Evolutionary conservation across 2,329 filamentous ascomycete genomes (phyloP), one percentile per base, ranked within the genome.

Genomic region (Beauveria bassiana): DNA sequence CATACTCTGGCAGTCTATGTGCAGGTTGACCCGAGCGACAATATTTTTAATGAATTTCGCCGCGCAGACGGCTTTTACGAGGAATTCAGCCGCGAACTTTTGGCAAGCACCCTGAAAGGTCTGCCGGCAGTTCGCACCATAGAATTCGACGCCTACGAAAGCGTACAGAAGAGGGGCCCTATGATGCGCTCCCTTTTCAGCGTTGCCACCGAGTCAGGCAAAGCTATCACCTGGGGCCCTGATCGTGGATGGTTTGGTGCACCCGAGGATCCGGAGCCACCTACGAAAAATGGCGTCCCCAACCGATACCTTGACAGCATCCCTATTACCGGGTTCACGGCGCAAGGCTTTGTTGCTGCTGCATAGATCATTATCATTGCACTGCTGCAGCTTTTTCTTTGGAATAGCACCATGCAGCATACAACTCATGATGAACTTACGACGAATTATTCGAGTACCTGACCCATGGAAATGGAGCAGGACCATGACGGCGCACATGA

Each of bases 61-160:
- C 80, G 81, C 28, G 79, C 80, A 1, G 81, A 86, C 28, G 83
- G 86, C 1, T 91, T 89, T 65, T 93, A 90, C 69, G 89, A 90
- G 63, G 73, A 72, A 5, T 92, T 91, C 68, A 86, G 82, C 28
- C 75, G 79, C 12, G 74, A 76, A 1, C 73, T 92, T 31, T 70
- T 92, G 7, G 72, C 74, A 4, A 77, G 75, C 8, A 78, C 91
- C 3, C 68, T 91, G 2, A 74, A 77, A 1, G 78, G 79, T 60
- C 72, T 89, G 62, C 84, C 86, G 0, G 79, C 76, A 43, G 70
- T 90, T 2, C 69, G 79, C 9, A 75, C 77, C 1, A 77, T 92
- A 22, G 82, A 90, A 67, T 89, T 93, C 64, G 89, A 93, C 71
- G 89, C 82, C 0, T 90, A 81, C 70, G 74, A 81, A 0, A 82